Percentiles rank a stretch among this genome's conserved stretches.
Conservation (phyloP, 768 basidiomycete species). For the Xerocomellus chrysenteron region DNA sequence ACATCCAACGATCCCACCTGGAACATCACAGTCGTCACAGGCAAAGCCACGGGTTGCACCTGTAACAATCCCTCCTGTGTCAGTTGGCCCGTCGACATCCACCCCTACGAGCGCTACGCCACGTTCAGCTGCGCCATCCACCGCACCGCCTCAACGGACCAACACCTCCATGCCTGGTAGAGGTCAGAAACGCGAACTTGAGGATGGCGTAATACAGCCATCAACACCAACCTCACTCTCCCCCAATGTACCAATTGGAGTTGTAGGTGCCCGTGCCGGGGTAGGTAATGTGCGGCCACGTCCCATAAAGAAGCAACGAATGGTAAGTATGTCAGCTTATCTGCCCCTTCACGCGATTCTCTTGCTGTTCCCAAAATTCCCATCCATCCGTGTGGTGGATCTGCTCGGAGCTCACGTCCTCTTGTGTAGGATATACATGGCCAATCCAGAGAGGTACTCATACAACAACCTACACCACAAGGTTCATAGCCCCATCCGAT, state of each 20-base stretch:
- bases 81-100: slow-evolving; percentile 28
- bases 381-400: neutral
- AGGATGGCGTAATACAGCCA: slow-evolving; percentile 23
- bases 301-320: slow-evolving; percentile 72
- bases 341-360: neutral
- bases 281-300: slow-evolving; percentile 57
- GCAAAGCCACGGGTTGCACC: slow-evolving; percentile 32
- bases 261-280: slow-evolving; percentile 58
- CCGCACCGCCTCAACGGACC: slow-evolving; percentile 25
- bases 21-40: slow-evolving; percentile 9
- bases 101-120: slow-evolving; percentile 34
- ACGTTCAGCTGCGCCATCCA: slow-evolving; percentile 27
- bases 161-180: slow-evolving; percentile 13
- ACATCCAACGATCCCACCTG: slow-evolving; percentile 22
- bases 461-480: slow-evolving; percentile 75
- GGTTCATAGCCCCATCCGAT: slow-evolving; percentile 42
- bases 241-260: slow-evolving; percentile 26
- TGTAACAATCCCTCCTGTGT: slow-evolving; percentile 33
- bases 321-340: slow-evolving; percentile 46
- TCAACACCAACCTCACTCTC: slow-evolving; percentile 23
- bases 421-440: slow-evolving; percentile 56
- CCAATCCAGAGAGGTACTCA: slow-evolving; percentile 59
- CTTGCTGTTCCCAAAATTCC: neutral
- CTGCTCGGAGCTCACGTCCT: slow-evolving; percentile 4
- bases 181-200: slow-evolving; percentile 37